phyloP scores from a whole-genome alignment of 768 basidiomycete genomes.

The Lactarius tabidus region DNA sequence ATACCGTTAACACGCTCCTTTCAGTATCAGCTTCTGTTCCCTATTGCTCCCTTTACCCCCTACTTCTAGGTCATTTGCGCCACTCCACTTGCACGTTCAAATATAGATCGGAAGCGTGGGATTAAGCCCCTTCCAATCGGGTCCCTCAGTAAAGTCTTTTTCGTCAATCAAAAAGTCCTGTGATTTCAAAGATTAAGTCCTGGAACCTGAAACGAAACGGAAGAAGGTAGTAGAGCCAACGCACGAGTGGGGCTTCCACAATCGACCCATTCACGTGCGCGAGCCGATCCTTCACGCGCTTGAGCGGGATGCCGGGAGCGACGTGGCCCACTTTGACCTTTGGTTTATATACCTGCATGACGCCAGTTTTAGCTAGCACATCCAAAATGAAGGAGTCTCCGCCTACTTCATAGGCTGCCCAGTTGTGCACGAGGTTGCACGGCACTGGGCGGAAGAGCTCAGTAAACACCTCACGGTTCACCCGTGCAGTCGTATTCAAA shows the following conservation, averaged over 20 bases:
- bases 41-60: neutral
- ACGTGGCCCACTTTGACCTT: slow-evolving; percentile 82
- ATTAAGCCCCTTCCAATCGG: slow-evolving; percentile 71
- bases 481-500: slow-evolving; percentile 67
- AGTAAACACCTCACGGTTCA: slow-evolving; percentile 81
- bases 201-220: neutral
- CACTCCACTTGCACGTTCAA: slow-evolving; percentile 32
- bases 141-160: slow-evolving; percentile 61
- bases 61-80: neutral
- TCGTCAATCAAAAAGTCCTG: slow-evolving; percentile 86
- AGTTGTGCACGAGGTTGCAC: slow-evolving; percentile 73
- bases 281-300: slow-evolving; percentile 73
- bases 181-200: slow-evolving; percentile 16
- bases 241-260: slow-evolving; percentile 73
- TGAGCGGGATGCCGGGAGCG: slow-evolving; percentile 58
- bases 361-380: neutral
- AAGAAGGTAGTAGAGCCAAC: slow-evolving; percentile 8
- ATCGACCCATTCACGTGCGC: slow-evolving; percentile 62
- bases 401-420: slow-evolving; percentile 70
- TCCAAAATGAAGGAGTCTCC: no score
- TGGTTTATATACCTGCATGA: slow-evolving; percentile 59
- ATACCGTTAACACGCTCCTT: neutral
- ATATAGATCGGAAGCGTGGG: slow-evolving; percentile 80
- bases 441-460: slow-evolving; percentile 87
- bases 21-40: neutral